Percentiles rank a stretch among this genome's conserved stretches.
Conservation (phyloP, 192 early-diverging fungal genomes). For the Rhizoclosmatium globosum region DNA sequence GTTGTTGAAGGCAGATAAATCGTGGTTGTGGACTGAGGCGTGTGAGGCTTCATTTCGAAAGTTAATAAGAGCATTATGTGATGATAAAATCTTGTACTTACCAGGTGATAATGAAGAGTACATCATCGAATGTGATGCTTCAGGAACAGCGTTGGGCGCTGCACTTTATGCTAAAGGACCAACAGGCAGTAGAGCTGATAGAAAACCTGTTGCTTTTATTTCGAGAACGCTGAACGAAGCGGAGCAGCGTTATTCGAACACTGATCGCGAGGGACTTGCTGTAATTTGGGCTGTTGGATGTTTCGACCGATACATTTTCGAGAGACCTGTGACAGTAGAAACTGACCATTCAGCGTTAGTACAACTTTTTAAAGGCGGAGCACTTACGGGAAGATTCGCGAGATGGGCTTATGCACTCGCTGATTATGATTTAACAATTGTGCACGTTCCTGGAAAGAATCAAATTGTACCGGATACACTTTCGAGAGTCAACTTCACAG, state of each 20-base stretch:
- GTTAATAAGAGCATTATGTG: constrained; percentile 39
- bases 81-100: background rate
- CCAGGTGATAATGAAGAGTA: background rate
- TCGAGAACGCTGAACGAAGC: constrained; percentile 2
- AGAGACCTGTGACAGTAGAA: constrained; percentile 22
- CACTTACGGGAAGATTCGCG: too few species aligned
- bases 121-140: constrained; percentile 30
- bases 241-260: constrained; percentile 30
- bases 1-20: background rate
- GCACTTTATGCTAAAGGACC: constrained; percentile 10
- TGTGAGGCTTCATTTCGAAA: constrained; percentile 33
- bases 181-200: background rate
- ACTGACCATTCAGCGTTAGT: constrained; percentile 46
- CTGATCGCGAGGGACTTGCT: constrained; percentile 42
- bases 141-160: constrained; percentile 9
- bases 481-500: background rate
- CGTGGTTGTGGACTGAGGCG: constrained; percentile 7
- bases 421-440: constrained; percentile 28
- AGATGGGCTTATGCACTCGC: constrained; percentile 35
- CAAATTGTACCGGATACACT: constrained; percentile 5
- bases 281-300: constrained; percentile 47
- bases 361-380: constrained; percentile 34
- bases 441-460: constrained; percentile 12
- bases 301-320: too few species aligned
- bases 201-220: constrained; percentile 21